Percentiles rank a stretch among this genome's conserved stretches.
These are phyloP conservation scores for Rhodomyrtus psidioides DNA, from an alignment of 441 rosid genomes.

Conservation along the genomic window DNA sequence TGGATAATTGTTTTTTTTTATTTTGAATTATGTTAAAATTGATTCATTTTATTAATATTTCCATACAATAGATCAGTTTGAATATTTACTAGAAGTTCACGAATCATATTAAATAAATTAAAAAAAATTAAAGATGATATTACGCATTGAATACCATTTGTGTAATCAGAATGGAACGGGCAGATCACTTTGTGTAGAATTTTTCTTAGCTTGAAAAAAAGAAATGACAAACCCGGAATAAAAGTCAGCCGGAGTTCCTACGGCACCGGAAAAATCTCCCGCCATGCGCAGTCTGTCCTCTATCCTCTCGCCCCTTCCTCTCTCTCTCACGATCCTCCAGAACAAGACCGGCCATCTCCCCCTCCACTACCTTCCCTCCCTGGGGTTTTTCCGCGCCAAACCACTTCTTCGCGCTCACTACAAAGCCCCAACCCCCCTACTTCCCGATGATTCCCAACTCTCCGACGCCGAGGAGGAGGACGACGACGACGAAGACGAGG, in stretches of 20 bases:
- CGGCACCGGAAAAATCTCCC: constrained; percentile 18
- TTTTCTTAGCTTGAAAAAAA: not conserved
- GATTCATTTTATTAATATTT: too few relatives aligned
- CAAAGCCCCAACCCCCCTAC: constrained; percentile 26
- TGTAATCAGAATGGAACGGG: not conserved
- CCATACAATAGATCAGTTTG: too few relatives aligned
- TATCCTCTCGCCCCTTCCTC: constrained; percentile 29
- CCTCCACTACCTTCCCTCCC: constrained; percentile 10
- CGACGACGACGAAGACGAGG: constrained; percentile 31
- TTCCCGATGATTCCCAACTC: constrained; percentile 40
- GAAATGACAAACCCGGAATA: not conserved
- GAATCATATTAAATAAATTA: too few relatives aligned
- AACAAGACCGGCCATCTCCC: constrained; percentile 3
- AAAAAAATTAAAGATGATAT: too few relatives aligned
- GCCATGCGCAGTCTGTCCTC: constrained; percentile 55
- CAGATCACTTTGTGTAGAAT: not conserved
- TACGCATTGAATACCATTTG: too few relatives aligned
- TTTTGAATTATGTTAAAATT: too few relatives aligned
- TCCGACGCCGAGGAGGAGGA: constrained; percentile 44
- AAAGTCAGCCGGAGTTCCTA: not conserved
- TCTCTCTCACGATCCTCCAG: not conserved
- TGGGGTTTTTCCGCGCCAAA: constrained; percentile 12
- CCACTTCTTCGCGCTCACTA: constrained; percentile 14
- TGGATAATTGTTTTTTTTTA: too few relatives aligned
- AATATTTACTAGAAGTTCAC: too few relatives aligned